Conservation (phyloP, 345 rosid species). For the Euphorbia peplus region DNA sequence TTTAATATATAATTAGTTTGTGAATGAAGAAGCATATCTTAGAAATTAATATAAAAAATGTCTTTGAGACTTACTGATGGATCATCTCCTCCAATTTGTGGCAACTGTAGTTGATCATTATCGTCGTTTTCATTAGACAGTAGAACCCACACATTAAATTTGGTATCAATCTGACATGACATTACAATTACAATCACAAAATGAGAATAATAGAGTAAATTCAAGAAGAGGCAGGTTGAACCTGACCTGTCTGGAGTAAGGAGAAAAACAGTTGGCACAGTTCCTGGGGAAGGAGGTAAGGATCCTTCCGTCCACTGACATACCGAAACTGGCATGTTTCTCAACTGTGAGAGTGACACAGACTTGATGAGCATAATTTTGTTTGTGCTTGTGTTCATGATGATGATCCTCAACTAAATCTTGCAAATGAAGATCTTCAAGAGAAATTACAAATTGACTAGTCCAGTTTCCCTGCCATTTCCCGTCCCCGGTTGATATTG, state of each 20-base stretch:
- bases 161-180: constrained; percentile 57
- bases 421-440: constrained; percentile 50
- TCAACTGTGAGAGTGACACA: constrained; percentile 51
- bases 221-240: too few species aligned
- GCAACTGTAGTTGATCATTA: constrained; percentile 33
- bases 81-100: constrained; percentile 75
- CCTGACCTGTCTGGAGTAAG: constrained; percentile 61
- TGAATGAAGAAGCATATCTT: too few species aligned
- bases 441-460: constrained; percentile 53
- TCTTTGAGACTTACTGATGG: constrained; percentile 68
- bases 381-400: constrained; percentile 27
- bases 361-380: constrained; percentile 45
- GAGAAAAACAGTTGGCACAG: constrained; percentile 66
- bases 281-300: constrained; percentile 52
- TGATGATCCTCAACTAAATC: constrained; percentile 62
- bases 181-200: background rate
- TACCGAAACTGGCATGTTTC: constrained; percentile 91
- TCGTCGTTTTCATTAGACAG: constrained; percentile 44
- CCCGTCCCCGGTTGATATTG: constrained; percentile 60
- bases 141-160: constrained; percentile 78
- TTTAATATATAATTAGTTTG: too few species aligned
- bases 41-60: background rate
- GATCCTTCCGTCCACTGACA: constrained; percentile 80
- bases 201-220: too few species aligned
- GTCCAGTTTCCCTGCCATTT: constrained; percentile 72